These are phyloP conservation scores for Vishniacozyma victoriae DNA, from an alignment of 768 basidiomycete species.

Conservation along the genomic window DNA sequence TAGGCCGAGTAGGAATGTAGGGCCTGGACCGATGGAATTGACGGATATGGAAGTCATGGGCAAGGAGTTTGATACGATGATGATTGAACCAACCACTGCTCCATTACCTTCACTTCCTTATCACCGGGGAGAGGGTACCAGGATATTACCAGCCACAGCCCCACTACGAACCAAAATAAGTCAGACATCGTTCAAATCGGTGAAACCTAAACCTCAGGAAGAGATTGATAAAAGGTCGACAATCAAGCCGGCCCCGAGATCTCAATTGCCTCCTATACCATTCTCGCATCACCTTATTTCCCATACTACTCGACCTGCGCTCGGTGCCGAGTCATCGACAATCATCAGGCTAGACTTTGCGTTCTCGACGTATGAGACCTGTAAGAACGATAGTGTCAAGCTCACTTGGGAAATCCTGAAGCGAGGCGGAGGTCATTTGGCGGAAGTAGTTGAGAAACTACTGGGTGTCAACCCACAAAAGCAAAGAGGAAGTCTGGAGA, in stretches of 20 bases:
- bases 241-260: background rate
- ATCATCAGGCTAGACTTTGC: conserved; percentile 27
- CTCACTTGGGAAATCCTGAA: conserved; percentile 12
- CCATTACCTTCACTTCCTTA: too few species aligned
- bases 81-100: too few species aligned
- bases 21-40: too few species aligned
- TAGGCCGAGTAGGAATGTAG: too few species aligned
- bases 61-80: too few species aligned
- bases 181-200: background rate
- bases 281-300: background rate
- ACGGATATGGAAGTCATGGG: too few species aligned
- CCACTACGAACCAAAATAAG: too few species aligned
- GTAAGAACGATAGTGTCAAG: conserved; percentile 16
- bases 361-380: conserved; percentile 18
- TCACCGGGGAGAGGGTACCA: too few species aligned
- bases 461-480: too few species aligned
- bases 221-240: background rate
- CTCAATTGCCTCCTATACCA: background rate
- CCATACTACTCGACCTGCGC: background rate
- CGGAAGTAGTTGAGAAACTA: background rate
- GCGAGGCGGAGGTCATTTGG: conserved; percentile 7
- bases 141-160: too few species aligned
- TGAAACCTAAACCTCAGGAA: too few species aligned
- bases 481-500: background rate
- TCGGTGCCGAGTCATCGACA: background rate